Percentiles rank a stretch among this genome's conserved stretches.
Evolutionary conservation across 164 flowering plant genomes (phyloP).

Genomic region (Protea cynaroides): DNA sequence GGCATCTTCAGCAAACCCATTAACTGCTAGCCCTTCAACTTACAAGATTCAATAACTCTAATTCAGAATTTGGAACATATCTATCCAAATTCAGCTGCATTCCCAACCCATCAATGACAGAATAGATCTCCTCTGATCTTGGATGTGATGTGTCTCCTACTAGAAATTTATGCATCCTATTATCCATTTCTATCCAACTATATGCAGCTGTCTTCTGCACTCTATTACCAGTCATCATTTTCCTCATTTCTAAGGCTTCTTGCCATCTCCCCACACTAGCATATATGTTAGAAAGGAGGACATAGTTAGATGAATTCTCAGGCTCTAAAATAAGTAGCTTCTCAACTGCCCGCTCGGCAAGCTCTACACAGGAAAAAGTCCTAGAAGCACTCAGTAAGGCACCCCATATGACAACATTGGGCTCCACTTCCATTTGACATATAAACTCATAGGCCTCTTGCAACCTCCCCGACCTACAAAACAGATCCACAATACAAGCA

Average conservation of each 20-base stretch:
- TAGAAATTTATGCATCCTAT: slow-evolving; percentile 35
- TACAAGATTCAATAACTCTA: slow-evolving; percentile 7
- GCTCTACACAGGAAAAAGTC: slow-evolving; percentile 25
- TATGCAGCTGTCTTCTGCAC: slow-evolving; percentile 40
- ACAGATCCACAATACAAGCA: slow-evolving; percentile 47
- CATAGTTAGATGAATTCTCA: slow-evolving; percentile 46
- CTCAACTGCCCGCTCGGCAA: slow-evolving; percentile 32
- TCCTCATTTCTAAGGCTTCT: slow-evolving; percentile 31
- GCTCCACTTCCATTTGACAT: slow-evolving; percentile 35
- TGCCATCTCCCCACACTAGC: slow-evolving; percentile 39
- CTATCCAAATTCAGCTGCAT: slow-evolving; percentile 22
- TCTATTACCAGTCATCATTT: slow-evolving; percentile 27
- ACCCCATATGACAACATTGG: slow-evolving; percentile 48
- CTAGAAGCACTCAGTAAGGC: slow-evolving; percentile 42
- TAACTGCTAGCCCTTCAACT: slow-evolving; percentile 34
- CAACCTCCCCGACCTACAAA: slow-evolving; percentile 34
- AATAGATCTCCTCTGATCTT: slow-evolving; percentile 25
- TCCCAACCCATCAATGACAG: slow-evolving; percentile 24
- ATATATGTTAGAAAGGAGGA: slow-evolving; percentile 38
- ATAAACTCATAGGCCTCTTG: slow-evolving; percentile 36
- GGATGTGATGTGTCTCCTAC: slow-evolving; percentile 36
- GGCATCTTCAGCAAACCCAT: slow-evolving; percentile 36
- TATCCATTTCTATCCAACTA: slow-evolving; percentile 46
- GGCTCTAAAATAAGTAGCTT: slow-evolving; percentile 37
- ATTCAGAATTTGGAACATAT: slow-evolving; percentile 8